Evolutionary conservation across 2,329 filamentous ascomycete genomes (phyloP).

Genomic region (Venturia oleaginea): DNA sequence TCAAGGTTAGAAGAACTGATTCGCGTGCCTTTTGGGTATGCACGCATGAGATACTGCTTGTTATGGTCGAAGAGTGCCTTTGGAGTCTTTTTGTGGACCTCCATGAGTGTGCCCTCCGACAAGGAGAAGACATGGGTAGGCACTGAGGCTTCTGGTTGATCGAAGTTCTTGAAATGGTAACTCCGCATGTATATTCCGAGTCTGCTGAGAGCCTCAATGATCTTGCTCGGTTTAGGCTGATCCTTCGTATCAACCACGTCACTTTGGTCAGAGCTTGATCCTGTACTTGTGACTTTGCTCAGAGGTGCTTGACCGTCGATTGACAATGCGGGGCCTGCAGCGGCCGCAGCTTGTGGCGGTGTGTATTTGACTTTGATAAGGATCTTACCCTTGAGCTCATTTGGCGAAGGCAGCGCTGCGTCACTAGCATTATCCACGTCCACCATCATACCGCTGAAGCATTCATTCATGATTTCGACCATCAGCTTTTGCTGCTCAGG

Average conservation of each 20-base stretch:
- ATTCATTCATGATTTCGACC: conserved; percentile 87
- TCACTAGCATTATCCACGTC: conserved; percentile 25
- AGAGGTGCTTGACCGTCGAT: conserved; percentile 5
- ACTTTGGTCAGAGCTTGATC: conserved; percentile 31
- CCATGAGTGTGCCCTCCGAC: conserved; percentile 56
- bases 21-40: conserved; percentile 75
- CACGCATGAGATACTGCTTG: conserved; percentile 70
- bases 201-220: conserved; percentile 62
- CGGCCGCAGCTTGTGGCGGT: conserved; percentile 18
- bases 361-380: conserved; percentile 44
- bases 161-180: conserved; percentile 67
- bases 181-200: conserved; percentile 82
- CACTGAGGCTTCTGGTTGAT: conserved; percentile 48
- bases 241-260: conserved; percentile 15
- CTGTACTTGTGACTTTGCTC: conserved; percentile 22
- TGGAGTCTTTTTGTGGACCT: conserved; percentile 49
- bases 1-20: conserved; percentile 82
- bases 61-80: conserved; percentile 70
- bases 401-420: conserved; percentile 56
- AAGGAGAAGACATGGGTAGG: conserved; percentile 57
- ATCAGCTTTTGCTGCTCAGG: conserved; percentile 79
- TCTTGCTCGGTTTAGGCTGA: conserved; percentile 44
- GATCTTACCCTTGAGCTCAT: conserved; percentile 69
- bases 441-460: conserved; percentile 69
- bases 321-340: neutral